These are phyloP conservation scores for Breviolum minutum DNA, from an alignment of 73 alveolate genomes.

Conservation along the genomic window DNA sequence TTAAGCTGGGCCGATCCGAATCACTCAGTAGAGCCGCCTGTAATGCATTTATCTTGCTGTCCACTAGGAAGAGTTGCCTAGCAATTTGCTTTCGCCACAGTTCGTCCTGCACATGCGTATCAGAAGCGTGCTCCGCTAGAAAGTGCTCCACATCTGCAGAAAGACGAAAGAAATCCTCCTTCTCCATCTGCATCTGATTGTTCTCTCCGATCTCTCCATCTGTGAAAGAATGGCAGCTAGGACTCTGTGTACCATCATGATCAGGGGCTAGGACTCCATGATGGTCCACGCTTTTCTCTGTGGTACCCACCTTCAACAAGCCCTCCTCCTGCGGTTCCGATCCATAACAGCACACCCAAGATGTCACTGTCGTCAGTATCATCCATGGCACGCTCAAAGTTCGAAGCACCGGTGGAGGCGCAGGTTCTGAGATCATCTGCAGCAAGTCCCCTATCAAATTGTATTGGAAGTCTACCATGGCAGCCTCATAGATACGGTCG, in stretches of 20 bases:
- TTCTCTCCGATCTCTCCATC: background rate
- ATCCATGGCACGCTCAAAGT: conserved; percentile 22
- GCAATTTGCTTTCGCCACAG: conserved; percentile 20
- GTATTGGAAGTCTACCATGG: conserved; percentile 26
- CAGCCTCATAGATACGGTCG: conserved; percentile 19
- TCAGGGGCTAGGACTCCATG: background rate
- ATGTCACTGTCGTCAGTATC: background rate
- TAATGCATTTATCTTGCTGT: background rate
- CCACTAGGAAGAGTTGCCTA: background rate
- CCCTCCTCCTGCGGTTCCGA: background rate
- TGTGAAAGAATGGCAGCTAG: no score
- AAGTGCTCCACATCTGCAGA: background rate
- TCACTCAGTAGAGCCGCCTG: background rate
- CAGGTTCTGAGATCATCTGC: conserved; percentile 20
- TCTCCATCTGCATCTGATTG: no score
- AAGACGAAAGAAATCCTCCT: background rate
- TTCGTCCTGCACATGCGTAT: conserved; percentile 28
- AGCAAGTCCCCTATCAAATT: conserved; percentile 2
- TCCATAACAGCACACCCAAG: background rate
- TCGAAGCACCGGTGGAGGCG: conserved; percentile 9
- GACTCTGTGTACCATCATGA: no score
- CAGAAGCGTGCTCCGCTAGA: background rate
- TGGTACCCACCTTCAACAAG: background rate
- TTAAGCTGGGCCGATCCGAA: no score
- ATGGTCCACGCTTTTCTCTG: background rate